Evolutionary conservation across 257 asterid genomes (phyloP).

Genomic region (Fraxinus americana): DNA sequence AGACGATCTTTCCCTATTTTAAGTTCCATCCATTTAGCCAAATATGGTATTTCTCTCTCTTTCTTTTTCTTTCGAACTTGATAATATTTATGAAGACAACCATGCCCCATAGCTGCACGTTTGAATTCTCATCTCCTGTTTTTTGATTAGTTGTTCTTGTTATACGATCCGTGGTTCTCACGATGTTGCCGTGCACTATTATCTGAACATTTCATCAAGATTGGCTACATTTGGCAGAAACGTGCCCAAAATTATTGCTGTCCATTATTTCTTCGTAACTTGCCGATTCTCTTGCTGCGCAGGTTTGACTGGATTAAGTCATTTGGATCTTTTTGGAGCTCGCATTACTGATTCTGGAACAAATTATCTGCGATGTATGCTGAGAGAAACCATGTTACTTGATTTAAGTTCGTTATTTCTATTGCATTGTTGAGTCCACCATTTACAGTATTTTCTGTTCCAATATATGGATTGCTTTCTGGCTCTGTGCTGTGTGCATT

Average conservation of each 20-base stretch:
- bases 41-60: not conserved
- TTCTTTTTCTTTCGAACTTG: too few species aligned
- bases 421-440: not conserved
- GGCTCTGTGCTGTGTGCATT: not conserved
- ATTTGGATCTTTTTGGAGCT: conserved; percentile 98
- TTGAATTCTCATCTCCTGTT: not conserved
- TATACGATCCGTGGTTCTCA: not conserved
- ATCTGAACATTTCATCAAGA: too few species aligned
- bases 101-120: not conserved
- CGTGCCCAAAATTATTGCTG: not conserved
- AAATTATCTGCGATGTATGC: conserved; percentile 60
- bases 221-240: too few species aligned
- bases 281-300: conserved; percentile 28
- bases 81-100: too few species aligned
- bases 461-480: too few species aligned
- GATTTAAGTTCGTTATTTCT: not conserved
- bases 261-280: not conserved
- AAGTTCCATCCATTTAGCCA: not conserved
- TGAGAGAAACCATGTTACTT: not conserved
- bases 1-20: not conserved
- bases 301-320: conserved; percentile 89
- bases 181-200: too few species aligned
- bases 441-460: not conserved
- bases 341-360: conserved; percentile 95
- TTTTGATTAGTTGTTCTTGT: not conserved